phyloP scores from a whole-genome alignment of 257 asterid genomes.

The Echites panduratus region DNA sequence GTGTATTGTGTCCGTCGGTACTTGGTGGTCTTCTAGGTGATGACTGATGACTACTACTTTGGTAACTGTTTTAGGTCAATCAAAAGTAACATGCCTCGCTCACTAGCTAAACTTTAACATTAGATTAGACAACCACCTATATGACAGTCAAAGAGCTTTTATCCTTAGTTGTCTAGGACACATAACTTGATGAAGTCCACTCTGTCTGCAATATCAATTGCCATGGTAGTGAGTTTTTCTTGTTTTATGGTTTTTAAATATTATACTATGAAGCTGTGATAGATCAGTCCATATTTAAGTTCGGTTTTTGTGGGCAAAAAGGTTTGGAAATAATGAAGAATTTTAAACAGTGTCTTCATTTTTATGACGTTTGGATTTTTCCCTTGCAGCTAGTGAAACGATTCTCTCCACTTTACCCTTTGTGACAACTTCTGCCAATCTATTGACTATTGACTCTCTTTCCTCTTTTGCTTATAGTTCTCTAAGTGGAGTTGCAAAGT shows the following conservation, averaged over 20 bases:
- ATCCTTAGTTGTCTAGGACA: neutral
- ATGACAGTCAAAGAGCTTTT: neutral
- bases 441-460: slow-evolving; percentile 18
- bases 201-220: neutral
- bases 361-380: neutral
- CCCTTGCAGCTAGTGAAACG: neutral
- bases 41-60: neutral
- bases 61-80: neutral
- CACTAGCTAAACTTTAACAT: neutral
- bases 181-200: neutral
- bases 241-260: neutral
- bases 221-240: neutral
- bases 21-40: neutral
- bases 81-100: neutral
- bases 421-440: neutral
- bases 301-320: neutral
- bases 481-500: slow-evolving; percentile 70
- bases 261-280: neutral
- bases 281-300: neutral
- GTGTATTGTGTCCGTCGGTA: neutral
- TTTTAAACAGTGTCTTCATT: neutral
- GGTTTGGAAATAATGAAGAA: neutral
- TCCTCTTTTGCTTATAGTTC: slow-evolving; percentile 41
- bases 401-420: neutral
- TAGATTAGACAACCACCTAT: neutral